Percentiles rank a stretch among this genome's conserved stretches.
These are phyloP conservation scores for Sapria himalayana DNA, from an alignment of 345 rosid species.

Conservation along the genomic window DNA sequence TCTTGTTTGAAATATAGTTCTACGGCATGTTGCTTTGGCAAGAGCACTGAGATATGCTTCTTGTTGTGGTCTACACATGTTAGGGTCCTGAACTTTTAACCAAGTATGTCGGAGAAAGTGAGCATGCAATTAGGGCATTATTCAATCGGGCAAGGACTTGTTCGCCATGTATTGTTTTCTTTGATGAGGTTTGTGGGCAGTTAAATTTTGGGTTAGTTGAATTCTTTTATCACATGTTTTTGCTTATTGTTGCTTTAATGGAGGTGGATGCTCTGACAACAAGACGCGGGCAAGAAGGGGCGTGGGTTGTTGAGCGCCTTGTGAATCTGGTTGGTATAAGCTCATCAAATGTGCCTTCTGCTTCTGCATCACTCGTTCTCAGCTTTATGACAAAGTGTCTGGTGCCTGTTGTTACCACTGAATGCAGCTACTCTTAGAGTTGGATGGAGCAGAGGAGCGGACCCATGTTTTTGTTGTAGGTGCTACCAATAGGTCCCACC, in stretches of 20 bases:
- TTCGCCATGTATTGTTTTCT: slow-evolving; percentile 75
- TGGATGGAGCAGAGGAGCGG: slow-evolving; percentile 70
- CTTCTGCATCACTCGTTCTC: too few relatives aligned
- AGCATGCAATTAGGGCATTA: slow-evolving; percentile 60
- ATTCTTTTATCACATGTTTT: too few relatives aligned
- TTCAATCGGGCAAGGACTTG: slow-evolving; percentile 76
- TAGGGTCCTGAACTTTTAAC: slow-evolving; percentile 87
- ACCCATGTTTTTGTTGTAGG: slow-evolving; percentile 72
- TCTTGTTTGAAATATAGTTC: not conserved
- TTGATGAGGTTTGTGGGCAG: slow-evolving; percentile 63
- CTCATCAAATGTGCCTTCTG: too few relatives aligned
- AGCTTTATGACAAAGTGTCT: too few relatives aligned
- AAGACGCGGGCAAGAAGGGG: slow-evolving; percentile 85
- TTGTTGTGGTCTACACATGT: too few relatives aligned
- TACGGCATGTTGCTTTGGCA: too few relatives aligned
- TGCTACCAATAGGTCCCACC: slow-evolving; percentile 59
- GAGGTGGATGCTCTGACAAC: slow-evolving; percentile 95
- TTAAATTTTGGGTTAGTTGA: too few relatives aligned
- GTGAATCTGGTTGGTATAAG: slow-evolving; percentile 55
- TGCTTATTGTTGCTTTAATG: too few relatives aligned
- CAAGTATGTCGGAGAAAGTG: slow-evolving; percentile 96
- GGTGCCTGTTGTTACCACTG: too few relatives aligned
- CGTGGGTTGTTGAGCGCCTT: slow-evolving; percentile 59
- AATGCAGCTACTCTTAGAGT: slow-evolving; percentile 70
- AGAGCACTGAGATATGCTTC: too few relatives aligned